Evolutionary conservation across 1,139 yeast species (phyloP), one percentile per base, ranked within the genome.

Genomic region (Yarrowia galli): DNA sequence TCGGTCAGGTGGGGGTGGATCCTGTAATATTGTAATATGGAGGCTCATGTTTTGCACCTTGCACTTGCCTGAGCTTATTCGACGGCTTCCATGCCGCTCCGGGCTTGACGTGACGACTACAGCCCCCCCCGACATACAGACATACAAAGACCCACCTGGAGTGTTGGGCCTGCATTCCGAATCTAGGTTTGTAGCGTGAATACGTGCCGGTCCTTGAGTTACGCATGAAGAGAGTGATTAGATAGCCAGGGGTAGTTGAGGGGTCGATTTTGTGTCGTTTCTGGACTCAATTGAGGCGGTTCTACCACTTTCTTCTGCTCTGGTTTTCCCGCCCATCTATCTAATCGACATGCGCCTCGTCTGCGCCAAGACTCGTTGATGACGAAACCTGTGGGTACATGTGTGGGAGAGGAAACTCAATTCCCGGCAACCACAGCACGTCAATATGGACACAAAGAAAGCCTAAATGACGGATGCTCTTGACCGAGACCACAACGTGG

Each of bases 151-250:
- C 58, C 32, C 43, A 36, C 60, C 18, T n/a, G n/a, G n/a, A n/a
- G n/a, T n/a, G n/a, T n/a, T n/a, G n/a, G 42, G 58, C n/a, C 35
- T 53, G 45, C 60, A 23, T 53, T 53, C 60, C 43, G 12, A 25
- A 18, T 36, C 45, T 53, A 53, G 45, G 60, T 53, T 53, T 53
- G 45, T 12, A 15, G 40, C 15, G 56, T 3, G 42, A 36, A 53
- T 35, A 53, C 58, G 51, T 46, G 58, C 12, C 58, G 58, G 20
- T 20, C 43, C 43, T 8, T 20, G 58, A 53, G 58, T 53, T 53
- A 53, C 58, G 4, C 8, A 9, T 8, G 22, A 16, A 10, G 16
- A 4, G 22, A 8, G 53, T 3, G 9, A n/a, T n/a, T n/a, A n/a
- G n/a, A 15, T 8, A n/a, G 22, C 22, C 10, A 9, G 20, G 51